phyloP scores from a whole-genome alignment of 768 basidiomycete species.

The Podaxis sp. region DNA sequence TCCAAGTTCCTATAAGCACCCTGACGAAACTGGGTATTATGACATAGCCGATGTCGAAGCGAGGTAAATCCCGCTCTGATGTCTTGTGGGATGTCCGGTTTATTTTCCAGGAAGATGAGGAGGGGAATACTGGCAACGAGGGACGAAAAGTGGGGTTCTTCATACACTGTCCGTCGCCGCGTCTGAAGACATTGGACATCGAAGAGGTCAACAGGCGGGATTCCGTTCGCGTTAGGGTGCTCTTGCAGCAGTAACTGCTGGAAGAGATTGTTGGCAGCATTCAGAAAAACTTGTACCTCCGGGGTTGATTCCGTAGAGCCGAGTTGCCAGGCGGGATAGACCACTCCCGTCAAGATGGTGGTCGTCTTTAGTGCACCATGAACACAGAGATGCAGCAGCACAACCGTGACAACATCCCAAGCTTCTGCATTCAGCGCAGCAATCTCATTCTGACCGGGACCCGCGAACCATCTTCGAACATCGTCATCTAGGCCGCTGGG shows the following conservation, averaged over 20 bases:
- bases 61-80: slow-evolving; percentile 44
- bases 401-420: slow-evolving; percentile 63
- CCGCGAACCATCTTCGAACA: slow-evolving; percentile 68
- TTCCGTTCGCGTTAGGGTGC: slow-evolving; percentile 33
- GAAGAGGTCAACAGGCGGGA: slow-evolving; percentile 46
- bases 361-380: slow-evolving; percentile 68
- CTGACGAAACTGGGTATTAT: slow-evolving; percentile 64
- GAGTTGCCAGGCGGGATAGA: slow-evolving; percentile 75
- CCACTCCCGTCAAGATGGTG: slow-evolving; percentile 65
- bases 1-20: slow-evolving; percentile 75
- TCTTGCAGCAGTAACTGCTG: slow-evolving; percentile 53
- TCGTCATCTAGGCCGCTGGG: slow-evolving; percentile 67
- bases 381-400: slow-evolving; percentile 60
- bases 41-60: slow-evolving; percentile 58
- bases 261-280: slow-evolving; percentile 61
- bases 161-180: slow-evolving; percentile 63
- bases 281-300: slow-evolving; percentile 46
- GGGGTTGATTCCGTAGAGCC: slow-evolving; percentile 38
- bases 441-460: slow-evolving; percentile 62
- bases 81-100: slow-evolving; percentile 42
- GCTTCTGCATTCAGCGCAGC: slow-evolving; percentile 52
- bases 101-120: slow-evolving; percentile 69
- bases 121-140: slow-evolving; percentile 64
- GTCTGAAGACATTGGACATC: slow-evolving; percentile 70
- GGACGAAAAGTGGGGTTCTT: slow-evolving; percentile 57